Evolutionary conservation across 306 rosid species (phyloP).

Genomic region (Ormosia semicastrata): DNA sequence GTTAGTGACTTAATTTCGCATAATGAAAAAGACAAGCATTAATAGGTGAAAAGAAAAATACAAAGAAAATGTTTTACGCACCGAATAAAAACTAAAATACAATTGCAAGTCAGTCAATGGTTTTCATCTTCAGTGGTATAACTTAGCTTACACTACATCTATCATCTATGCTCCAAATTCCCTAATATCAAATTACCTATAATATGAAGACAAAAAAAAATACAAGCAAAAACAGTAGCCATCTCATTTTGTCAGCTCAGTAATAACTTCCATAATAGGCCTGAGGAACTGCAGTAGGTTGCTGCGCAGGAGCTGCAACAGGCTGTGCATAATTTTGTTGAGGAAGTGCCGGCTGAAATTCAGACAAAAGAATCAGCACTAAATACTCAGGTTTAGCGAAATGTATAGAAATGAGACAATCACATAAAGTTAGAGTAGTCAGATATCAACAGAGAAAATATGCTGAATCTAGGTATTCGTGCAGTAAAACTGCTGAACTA

Average conservation of each 20-base stretch:
- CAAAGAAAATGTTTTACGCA: neutral
- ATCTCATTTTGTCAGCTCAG: constrained; percentile 36
- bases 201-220: neutral
- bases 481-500: neutral
- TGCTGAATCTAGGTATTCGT: neutral
- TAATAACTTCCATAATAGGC: constrained; percentile 84
- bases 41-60: neutral
- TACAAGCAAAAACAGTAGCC: constrained; percentile 38
- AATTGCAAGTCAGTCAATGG: constrained; percentile 1
- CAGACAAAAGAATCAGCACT: neutral
- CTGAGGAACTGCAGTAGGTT: constrained; percentile 79
- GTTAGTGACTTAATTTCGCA: neutral
- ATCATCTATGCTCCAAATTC: constrained; percentile 24
- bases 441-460: neutral
- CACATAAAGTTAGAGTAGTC: neutral
- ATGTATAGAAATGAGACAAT: neutral
- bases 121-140: constrained; percentile 10
- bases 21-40: neutral
- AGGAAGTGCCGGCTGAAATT: constrained; percentile 59
- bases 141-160: constrained; percentile 33
- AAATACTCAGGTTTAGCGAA: neutral
- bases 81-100: neutral
- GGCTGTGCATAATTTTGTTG: constrained; percentile 79
- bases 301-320: constrained; percentile 63
- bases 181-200: constrained; percentile 25